A percentile compares a stretch with the other conserved stretches of the same genome.
Evolutionary conservation across 805 yeast species (phyloP).

Genomic region (Wickerhamomyces chambardii): DNA sequence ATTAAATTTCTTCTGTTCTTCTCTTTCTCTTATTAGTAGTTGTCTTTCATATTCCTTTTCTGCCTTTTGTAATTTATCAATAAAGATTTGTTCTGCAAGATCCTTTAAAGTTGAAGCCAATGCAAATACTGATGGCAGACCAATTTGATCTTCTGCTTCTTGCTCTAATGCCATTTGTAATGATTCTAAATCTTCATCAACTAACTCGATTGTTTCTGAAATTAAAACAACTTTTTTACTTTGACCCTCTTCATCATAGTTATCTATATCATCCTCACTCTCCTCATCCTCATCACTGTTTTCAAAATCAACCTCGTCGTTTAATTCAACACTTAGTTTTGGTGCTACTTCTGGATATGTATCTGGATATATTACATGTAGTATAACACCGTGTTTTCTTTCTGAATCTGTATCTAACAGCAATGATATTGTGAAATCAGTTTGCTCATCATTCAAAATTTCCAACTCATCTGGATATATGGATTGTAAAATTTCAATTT

Average conservation of each 20-base stretch:
- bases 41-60: conserved; percentile 54
- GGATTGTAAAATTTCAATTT: conserved; percentile 79
- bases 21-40: conserved; percentile 56
- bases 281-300: conserved; percentile 18
- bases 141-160: conserved; percentile 72
- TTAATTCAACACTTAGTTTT: conserved; percentile 32
- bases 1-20: conserved; percentile 81
- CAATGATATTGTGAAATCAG: conserved; percentile 48
- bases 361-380: conserved; percentile 67
- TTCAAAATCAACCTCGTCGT: conserved; percentile 20
- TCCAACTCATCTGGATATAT: conserved; percentile 88
- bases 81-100: conserved; percentile 62
- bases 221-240: conserved; percentile 40
- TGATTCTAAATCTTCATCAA: conserved; percentile 32
- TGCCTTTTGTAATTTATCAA: conserved; percentile 38
- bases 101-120: conserved; percentile 74
- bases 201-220: conserved; percentile 51
- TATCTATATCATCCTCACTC: conserved; percentile 27
- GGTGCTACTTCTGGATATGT: conserved; percentile 81
- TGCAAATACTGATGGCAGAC: conserved; percentile 89
- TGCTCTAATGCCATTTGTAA: conserved; percentile 33
- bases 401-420: conserved; percentile 60
- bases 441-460: conserved; percentile 26
- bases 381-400: conserved; percentile 42
- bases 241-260: conserved; percentile 39